These are phyloP conservation scores for Litchi chinensis DNA, from an alignment of 345 rosid species.

Conservation along the genomic window DNA sequence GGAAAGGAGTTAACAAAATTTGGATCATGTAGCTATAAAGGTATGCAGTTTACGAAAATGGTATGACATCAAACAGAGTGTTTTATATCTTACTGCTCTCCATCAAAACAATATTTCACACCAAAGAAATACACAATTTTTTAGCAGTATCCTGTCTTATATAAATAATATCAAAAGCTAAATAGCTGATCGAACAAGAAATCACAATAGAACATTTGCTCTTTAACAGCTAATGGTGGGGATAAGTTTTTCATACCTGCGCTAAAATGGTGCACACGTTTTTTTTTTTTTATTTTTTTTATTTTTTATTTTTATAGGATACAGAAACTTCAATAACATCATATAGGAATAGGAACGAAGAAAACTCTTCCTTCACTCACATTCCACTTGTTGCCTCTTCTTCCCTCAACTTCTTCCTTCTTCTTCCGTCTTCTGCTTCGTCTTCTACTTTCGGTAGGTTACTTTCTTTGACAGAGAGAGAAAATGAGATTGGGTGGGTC, in stretches of 20 bases:
- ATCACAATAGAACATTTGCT: background rate
- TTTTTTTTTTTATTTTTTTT: too few species aligned
- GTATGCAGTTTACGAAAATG: background rate
- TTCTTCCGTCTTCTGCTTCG: too few species aligned
- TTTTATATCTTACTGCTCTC: background rate
- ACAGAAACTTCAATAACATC: too few species aligned
- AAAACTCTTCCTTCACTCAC: too few species aligned
- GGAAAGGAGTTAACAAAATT: background rate
- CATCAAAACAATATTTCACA: background rate
- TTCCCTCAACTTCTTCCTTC: too few species aligned
- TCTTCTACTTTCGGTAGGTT: too few species aligned
- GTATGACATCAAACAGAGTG: background rate
- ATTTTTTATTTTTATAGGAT: too few species aligned
- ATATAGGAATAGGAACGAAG: too few species aligned
- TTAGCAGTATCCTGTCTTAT: background rate
- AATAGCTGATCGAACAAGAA: background rate
- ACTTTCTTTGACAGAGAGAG: too few species aligned
- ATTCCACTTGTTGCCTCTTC: too few species aligned
- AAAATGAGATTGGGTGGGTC: too few species aligned
- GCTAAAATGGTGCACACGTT: too few species aligned
- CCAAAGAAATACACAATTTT: background rate
- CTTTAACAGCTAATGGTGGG: background rate
- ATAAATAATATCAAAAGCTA: background rate
- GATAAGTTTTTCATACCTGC: slow-evolving; percentile 45
- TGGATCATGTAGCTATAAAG: background rate